These are phyloP conservation scores for Aspergillus incahuasiensis DNA, from an alignment of 495 filamentous ascomycete genomes.

Conservation along the genomic window DNA sequence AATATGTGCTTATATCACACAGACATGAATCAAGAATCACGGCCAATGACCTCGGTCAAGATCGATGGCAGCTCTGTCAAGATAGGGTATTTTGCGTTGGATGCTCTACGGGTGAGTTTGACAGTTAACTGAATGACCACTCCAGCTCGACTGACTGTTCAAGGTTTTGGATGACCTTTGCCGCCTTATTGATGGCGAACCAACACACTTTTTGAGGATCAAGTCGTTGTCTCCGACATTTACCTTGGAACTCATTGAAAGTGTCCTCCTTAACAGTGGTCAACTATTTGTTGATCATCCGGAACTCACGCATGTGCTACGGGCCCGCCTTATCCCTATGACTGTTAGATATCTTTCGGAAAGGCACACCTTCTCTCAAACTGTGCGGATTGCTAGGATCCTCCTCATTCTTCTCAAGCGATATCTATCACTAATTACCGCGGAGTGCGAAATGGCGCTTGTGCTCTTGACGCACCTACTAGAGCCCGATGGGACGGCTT, in stretches of 20 bases:
- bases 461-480: constrained; percentile 82
- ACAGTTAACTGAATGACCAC: not conserved
- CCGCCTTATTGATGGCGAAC: constrained; percentile 76
- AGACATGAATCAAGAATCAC: constrained; percentile 50
- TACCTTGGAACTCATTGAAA: constrained; percentile 87
- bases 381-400: constrained; percentile 75
- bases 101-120: constrained; percentile 68
- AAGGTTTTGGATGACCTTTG: constrained; percentile 87
- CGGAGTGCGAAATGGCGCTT: constrained; percentile 81
- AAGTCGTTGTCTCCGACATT: constrained; percentile 73
- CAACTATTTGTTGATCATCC: constrained; percentile 70
- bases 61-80: constrained; percentile 57
- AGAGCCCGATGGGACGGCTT: constrained; percentile 69
- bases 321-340: constrained; percentile 77
- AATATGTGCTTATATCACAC: constrained; percentile 47
- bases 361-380: constrained; percentile 73
- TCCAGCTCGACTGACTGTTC: not conserved
- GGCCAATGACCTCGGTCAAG: constrained; percentile 30
- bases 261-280: constrained; percentile 77
- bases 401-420: constrained; percentile 72
- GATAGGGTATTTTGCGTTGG: constrained; percentile 71
- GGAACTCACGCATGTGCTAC: constrained; percentile 75
- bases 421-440: constrained; percentile 66
- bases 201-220: constrained; percentile 71
- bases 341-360: constrained; percentile 74